Conservation (phyloP, 225 moss, liverwort and hornwort genomes). For the Anthoceros angustus region DNA sequence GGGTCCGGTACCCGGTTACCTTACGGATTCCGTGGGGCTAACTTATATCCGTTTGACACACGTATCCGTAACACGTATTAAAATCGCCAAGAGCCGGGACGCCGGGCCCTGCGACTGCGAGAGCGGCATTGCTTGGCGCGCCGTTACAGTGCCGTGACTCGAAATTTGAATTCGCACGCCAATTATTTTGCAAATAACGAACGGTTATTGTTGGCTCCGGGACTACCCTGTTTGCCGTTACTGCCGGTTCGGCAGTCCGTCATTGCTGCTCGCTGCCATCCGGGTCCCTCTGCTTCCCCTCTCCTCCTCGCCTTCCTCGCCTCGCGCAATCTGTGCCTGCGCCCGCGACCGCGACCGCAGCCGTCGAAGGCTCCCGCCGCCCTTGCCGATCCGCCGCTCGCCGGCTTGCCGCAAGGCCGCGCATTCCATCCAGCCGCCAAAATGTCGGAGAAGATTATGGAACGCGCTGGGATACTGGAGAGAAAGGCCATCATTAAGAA, state of each 20-base stretch:
- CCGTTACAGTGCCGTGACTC: too few relatives aligned
- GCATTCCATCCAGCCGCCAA: neutral
- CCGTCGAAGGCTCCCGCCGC: neutral
- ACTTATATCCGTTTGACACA: too few relatives aligned
- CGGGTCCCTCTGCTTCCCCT: neutral
- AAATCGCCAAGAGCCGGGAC: too few relatives aligned
- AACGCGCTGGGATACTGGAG: slow-evolving; percentile 82
- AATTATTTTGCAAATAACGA: too few relatives aligned
- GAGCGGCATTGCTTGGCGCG: too few relatives aligned
- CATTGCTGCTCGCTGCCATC: neutral
- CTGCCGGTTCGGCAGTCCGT: slow-evolving; percentile 1
- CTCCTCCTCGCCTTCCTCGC: neutral
- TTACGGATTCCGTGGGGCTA: too few relatives aligned
- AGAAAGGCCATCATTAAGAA: slow-evolving; percentile 96
- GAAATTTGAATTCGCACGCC: too few relatives aligned
- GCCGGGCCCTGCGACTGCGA: too few relatives aligned
- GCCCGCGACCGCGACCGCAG: neutral
- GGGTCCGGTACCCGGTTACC: too few relatives aligned
- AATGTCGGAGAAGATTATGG: slow-evolving; percentile 75
- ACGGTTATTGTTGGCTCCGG: neutral
- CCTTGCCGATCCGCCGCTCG: too few relatives aligned
- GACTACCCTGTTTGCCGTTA: neutral
- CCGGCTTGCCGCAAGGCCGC: too few relatives aligned
- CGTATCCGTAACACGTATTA: too few relatives aligned
- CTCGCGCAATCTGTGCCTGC: neutral